Base-by-base conservation (phyloP, 345 rosid genomes). In the Hirschfeldia incana region DNA sequence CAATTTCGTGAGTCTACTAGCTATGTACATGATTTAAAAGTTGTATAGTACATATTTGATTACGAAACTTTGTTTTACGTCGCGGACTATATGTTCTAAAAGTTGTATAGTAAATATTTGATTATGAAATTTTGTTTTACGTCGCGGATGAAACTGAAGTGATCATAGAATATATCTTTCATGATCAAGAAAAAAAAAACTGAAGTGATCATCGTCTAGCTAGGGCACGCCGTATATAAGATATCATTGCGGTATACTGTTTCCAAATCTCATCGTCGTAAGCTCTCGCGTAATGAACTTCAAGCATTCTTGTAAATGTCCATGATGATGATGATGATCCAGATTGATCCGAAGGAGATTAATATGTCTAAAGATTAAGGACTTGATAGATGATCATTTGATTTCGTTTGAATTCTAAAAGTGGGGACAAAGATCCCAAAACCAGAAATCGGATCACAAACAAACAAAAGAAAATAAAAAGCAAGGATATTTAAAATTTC, bases 371-470 rank as follows among this genome's bases (percentile, higher is more conserved):
- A 17, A 49, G 27, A 33, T 49, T 74, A 12, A 51, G 51, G 34
- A 28, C 5, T 75, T 55, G 29, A 27, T 37, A 28, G 8, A 66
- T 27, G 32, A 37, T 67, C 64, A 33, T 15, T 64, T 5, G 5
- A 26, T 8, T n/a, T 49, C 12, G 26, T 64, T 17, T 21, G 9
- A 64, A 76, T 39, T 34, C 8, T 37, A 67, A n/a, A 65, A 21
- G 58, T 33, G 16, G 30, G 26, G 44, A 63, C 61, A 30, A n/a
- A 15, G 32, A 34, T 33, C 36, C 49, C 17, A 55, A 63, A 10
- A 34, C 55, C 66, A 67, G 37, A 39, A 76, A 29, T 2, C 8
- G 67, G 61, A 76, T 59, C 79, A 76, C n/a, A 67, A 76, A 28
- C 28, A 42, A 68, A 76, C 79, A 68, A 76, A 58, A 29, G 0